A percentile compares a stretch with the other conserved stretches of the same genome.
These are phyloP conservation scores for Phalaenopsis hybrid DNA, from an alignment of 116 monocot species.

Conservation along the genomic window DNA sequence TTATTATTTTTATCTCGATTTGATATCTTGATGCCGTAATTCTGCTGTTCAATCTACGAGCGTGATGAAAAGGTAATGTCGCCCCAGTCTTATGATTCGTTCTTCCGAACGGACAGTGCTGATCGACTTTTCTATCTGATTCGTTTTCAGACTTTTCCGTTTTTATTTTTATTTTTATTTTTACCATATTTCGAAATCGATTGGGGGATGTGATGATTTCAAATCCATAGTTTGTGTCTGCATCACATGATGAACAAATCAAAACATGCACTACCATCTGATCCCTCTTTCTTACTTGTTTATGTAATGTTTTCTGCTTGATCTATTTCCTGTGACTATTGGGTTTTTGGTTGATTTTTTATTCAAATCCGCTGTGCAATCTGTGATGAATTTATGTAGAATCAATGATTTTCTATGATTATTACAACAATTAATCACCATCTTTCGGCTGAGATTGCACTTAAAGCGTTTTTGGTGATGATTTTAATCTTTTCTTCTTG, in stretches of 20 bases:
- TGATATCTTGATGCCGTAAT: no score
- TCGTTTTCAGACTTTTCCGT: not conserved
- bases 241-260: conserved; percentile 8
- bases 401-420: conserved; percentile 10
- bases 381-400: conserved; percentile 14
- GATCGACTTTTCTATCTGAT: conserved; percentile 26
- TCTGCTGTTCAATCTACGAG: not conserved
- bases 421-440: conserved; percentile 20
- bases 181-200: not conserved
- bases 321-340: no score
- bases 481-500: no score
- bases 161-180: no score
- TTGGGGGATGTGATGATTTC: conserved; percentile 13
- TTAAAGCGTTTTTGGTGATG: no score
- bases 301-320: not conserved
- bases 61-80: conserved; percentile 22
- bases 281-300: conserved; percentile 9
- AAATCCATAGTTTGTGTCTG: conserved; percentile 18
- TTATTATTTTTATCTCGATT: no score
- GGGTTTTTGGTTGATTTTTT: not conserved
- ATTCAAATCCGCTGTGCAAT: not conserved
- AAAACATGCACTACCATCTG: conserved; percentile 44
- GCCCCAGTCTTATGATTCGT: conserved; percentile 29
- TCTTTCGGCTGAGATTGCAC: conserved; percentile 34
- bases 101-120: conserved; percentile 16